Evolutionary conservation across 768 basidiomycete genomes (phyloP), one percentile per base, ranked within the genome.

Genomic region (Mycena rosella): DNA sequence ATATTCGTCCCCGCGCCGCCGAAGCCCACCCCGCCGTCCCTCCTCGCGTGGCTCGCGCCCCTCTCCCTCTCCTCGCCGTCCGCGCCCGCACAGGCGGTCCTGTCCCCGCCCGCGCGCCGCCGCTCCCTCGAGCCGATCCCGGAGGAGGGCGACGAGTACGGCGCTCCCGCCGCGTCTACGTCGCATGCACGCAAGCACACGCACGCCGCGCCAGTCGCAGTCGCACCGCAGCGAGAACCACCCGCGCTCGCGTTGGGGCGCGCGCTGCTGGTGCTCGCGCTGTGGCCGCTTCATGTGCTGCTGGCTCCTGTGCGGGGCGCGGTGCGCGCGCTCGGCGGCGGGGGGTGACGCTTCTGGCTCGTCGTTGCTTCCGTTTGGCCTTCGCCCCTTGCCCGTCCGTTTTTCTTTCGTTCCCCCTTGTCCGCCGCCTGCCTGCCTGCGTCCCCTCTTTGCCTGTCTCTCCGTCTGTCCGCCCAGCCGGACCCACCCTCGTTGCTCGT

Each of bases 1-100:
- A 60, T 65, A 2, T 65, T 65, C 42, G 42, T 65, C 30, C 64
- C 57, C n/a, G 64, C 64, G 13, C 38, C 24, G 59, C 45, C 22
- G n/a, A 47, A 36, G 32, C 44, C 54, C 14, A 2, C 34, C 36
- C 15, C 53, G 32, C 17, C 24, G 52, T 24, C 22, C 22, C 17
- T 56, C 0, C 29, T 45, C 20, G 26, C 44, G 24, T 56, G 62
- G 62, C 38, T 49, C 42, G 57, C 24, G 10, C 6, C 42, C 18
- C 40, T 13, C 38, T 40, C 24, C 14, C 20, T 24, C 10, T 20
- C 29, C 10, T 47, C 34, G 1, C 17, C 49, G 27, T 15, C 48
- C 22, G 24, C 11, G 48, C n/a, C 51, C 29, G 20, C 27, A 15
- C 22, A 29, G 2, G 20, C 8, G 51, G 7, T 7, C 30, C 20